Evolutionary conservation across 257 asterid genomes (phyloP), one percentile per base, ranked within the genome.

Genomic region (Fraxinus cuspidata): DNA sequence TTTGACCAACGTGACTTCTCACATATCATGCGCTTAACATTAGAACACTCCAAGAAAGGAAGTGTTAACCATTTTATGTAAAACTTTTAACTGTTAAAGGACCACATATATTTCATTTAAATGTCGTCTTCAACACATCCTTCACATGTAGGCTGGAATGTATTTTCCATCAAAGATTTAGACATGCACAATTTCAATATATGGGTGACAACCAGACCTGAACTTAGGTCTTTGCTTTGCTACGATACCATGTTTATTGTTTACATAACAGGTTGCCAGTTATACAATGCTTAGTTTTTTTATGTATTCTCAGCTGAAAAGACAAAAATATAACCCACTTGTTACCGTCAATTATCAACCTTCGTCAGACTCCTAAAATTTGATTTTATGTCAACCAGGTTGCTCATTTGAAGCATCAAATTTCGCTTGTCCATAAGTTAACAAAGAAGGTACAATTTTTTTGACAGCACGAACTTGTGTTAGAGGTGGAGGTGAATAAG

Each of bases 401-500:
- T 77, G 90, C 97, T 38, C 88, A 86, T 6, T 75, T 89, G 89
- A 93, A 85, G 89, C 97, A 95, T 74, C 92, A 87, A 72, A 83
- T 86, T 73, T 81, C 78, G 37, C 82, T 86, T 70, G 73, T 73
- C 60, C 97, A 91, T 86, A 93, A 95, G 87, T 84, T 85, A 63
- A 80, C 90, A 42, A 89, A 84, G 79, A 86, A 88, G 96, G 99
- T 90, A 83, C 29, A 16, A 7, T 47, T 35, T 71, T 34, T 40
- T 60, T 67, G 42, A 29, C 64, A 53, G 16, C 58, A 13, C 47
- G 42, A 8, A 79, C 11, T 27, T 27, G 11, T 69, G 18, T 72
- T 72, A 21, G 63, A 58, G n/a, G 49, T 29, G 18, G 29, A 70
- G 32, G 40, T 23, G 72, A 58, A 71, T 75, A 63, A 31, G 58